These are phyloP conservation scores for Zymoseptoria pseudotritici DNA, from an alignment of 2,329 filamentous ascomycete genomes.

Conservation along the genomic window DNA sequence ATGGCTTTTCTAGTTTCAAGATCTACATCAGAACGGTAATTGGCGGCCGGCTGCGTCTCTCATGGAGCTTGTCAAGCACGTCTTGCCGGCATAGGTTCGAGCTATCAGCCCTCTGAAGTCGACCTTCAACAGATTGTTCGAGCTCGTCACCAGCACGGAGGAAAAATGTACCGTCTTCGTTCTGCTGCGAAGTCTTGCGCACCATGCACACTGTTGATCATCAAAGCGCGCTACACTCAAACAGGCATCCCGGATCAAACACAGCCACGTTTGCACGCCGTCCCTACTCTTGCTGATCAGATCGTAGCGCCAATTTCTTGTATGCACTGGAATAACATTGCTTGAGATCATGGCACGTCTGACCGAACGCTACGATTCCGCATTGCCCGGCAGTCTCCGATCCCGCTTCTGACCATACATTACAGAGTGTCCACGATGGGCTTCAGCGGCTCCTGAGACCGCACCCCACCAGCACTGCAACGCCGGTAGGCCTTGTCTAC, in stretches of 20 bases:
- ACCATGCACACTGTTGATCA: background rate
- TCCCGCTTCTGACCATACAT: background rate
- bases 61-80: background rate
- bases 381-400: background rate
- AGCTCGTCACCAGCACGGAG: too few species aligned
- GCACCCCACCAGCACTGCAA: too few species aligned
- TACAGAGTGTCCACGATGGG: too few species aligned
- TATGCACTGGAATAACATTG: background rate
- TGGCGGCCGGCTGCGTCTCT: too few species aligned
- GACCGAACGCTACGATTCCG: background rate
- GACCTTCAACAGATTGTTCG: too few species aligned
- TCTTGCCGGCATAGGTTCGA: background rate
- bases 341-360: background rate
- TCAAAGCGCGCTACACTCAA: background rate
- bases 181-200: too few species aligned
- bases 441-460: background rate
- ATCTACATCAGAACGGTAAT: background rate
- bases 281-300: background rate
- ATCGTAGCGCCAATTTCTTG: background rate
- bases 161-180: too few species aligned
- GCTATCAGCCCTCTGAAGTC: too few species aligned
- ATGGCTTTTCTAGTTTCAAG: background rate
- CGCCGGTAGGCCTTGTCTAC: background rate
- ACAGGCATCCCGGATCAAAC: background rate
- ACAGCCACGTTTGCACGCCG: too few species aligned